Base-by-base conservation (phyloP, 345 rosid species). In the Sonneratia caseolaris region DNA sequence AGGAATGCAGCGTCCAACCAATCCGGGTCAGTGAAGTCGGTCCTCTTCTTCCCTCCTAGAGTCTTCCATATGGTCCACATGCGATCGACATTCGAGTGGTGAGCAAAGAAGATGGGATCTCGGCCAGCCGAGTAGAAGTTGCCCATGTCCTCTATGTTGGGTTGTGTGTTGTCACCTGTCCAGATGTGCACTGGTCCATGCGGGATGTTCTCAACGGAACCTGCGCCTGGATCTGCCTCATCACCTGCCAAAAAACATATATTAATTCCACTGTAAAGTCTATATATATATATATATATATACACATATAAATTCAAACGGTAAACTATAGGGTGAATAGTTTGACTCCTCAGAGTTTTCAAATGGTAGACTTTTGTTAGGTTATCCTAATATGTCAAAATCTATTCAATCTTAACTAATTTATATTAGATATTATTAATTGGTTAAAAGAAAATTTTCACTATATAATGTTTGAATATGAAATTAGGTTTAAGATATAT, bases 61-160 rank as follows among this genome's bases (percentile, higher is more conserved):
- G 82, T 79, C 64, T 82, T 86, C 93, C 91, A 89, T 21, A 89
- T 2, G 3, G 76, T 65, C 93, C 91, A 86, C 87, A 85, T 71
- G 7, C 91, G 84, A 71, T 89, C 93, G 2, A 85, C 72, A 19
- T 89, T 89, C 1, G 86, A 68, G 69, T 89, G 93, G 74, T 86
- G 93, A 37, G 82, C 72, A 24, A 40, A 86, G 76, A 89, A 89
- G 49, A 89, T 68, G 0, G 93, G 93, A 69, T 86, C 94, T 67
- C 88, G 81, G 0, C 57, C 94, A 0, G 89, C 88, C 0, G 94
- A 85, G 76, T 86, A 85, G 76, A 89, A 82, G 42, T 73, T 85
- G 3, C 93, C 93, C 93, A 89, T 86, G 82, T 89, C 40, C 67
- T 86, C 93, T 0, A 65, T 3, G 72, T 89, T 80, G 3, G 87